phyloP scores from a whole-genome alignment of 257 asterid species.

The Nicotiana knightiana region DNA sequence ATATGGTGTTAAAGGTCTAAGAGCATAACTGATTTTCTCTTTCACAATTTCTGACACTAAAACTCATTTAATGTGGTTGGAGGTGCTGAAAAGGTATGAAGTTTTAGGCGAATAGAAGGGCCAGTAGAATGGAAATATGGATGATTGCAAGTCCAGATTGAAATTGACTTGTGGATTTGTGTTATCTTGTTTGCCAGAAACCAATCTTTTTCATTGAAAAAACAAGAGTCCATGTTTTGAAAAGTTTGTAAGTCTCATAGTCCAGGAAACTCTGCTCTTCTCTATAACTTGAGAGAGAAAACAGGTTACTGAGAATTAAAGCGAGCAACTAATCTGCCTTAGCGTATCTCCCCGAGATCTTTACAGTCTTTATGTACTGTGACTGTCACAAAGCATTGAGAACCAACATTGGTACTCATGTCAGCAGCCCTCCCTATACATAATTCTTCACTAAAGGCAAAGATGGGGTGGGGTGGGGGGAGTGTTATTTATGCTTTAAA shows the following conservation, averaged over 20 bases:
- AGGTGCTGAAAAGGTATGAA: neutral
- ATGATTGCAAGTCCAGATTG: neutral
- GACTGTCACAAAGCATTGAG: neutral
- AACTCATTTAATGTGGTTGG: neutral
- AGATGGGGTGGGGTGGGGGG: neutral
- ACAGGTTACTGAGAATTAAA: neutral
- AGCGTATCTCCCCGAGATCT: neutral
- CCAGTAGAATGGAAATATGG: neutral
- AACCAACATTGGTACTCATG: neutral
- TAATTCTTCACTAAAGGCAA: neutral
- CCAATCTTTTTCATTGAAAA: neutral
- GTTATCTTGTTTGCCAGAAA: neutral
- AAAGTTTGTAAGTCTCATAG: neutral
- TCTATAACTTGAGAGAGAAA: neutral
- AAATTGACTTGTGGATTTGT: neutral
- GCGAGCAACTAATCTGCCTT: neutral
- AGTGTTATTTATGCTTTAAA: neutral
- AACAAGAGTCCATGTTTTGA: neutral
- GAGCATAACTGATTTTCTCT: conserved; percentile 2
- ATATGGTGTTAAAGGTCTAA: neutral
- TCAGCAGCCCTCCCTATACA: neutral
- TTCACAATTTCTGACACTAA: neutral
- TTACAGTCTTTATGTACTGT: neutral
- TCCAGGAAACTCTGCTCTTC: neutral
- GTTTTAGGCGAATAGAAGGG: neutral